These are phyloP conservation scores for Triticum aestivum DNA, from an alignment of 176 grass and related monocot genomes.

Conservation along the genomic window IWGSC_CS_RefSeq_v2.1 NC_057814.1:532502385-532502884, in stretches of 20 bases:
- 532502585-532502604: background rate
- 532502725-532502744: too few relatives aligned
- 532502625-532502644: background rate
- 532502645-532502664: background rate
- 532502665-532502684: background rate
- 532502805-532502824: too few relatives aligned
- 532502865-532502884: background rate
- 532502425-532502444: background rate
- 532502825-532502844: too few relatives aligned
- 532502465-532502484: background rate
- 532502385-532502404: background rate
- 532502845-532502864: background rate
- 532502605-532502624: background rate
- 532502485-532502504: background rate
- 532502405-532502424: background rate
- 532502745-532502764: too few relatives aligned
- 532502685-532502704: background rate
- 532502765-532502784: too few relatives aligned
- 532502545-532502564: too few relatives aligned
- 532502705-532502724: background rate
- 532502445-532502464: slow-evolving; percentile 9
- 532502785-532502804: too few relatives aligned
- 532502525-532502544: background rate
- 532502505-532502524: background rate
- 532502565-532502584: background rate